Conservation (phyloP, 495 filamentous ascomycete species). For the Corynascus novoguineensis region DNA sequence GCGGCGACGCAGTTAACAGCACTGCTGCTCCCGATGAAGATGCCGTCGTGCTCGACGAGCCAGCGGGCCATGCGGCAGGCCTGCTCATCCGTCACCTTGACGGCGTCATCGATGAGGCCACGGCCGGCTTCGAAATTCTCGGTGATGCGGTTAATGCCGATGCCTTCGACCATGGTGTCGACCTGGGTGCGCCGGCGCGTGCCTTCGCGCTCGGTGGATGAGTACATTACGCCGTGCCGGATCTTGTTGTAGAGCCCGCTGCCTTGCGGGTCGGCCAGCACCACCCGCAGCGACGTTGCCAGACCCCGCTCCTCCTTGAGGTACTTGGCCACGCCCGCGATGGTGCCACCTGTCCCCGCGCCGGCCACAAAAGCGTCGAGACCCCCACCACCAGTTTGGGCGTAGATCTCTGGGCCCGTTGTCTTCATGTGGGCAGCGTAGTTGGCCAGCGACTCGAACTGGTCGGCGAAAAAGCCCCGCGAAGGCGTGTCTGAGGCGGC, state of each 20-base stretch:
- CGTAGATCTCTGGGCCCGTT: constrained; percentile 84
- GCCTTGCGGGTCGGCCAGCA: constrained; percentile 90
- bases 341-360: constrained; percentile 93
- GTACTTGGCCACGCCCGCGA: constrained; percentile 77
- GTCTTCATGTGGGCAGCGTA: constrained; percentile 74
- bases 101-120: constrained; percentile 79
- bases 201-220: constrained; percentile 78
- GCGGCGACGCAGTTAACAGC: constrained; percentile 95
- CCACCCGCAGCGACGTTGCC: constrained; percentile 52
- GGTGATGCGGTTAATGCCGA: constrained; percentile 89
- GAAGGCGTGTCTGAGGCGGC: constrained; percentile 35
- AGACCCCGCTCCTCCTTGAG: constrained; percentile 57
- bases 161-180: constrained; percentile 93
- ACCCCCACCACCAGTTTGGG: constrained; percentile 68
- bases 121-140: constrained; percentile 85
- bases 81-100: constrained; percentile 87
- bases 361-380: constrained; percentile 91
- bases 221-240: constrained; percentile 93
- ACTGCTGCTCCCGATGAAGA: constrained; percentile 90
- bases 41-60: constrained; percentile 92
- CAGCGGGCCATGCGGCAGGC: constrained; percentile 88
- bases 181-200: constrained; percentile 84
- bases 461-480: constrained; percentile 87
- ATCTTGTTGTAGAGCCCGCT: constrained; percentile 90
- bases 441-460: constrained; percentile 89